These are phyloP conservation scores for Suillus weaverae DNA, from an alignment of 768 basidiomycete species.

Conservation along the genomic window DNA sequence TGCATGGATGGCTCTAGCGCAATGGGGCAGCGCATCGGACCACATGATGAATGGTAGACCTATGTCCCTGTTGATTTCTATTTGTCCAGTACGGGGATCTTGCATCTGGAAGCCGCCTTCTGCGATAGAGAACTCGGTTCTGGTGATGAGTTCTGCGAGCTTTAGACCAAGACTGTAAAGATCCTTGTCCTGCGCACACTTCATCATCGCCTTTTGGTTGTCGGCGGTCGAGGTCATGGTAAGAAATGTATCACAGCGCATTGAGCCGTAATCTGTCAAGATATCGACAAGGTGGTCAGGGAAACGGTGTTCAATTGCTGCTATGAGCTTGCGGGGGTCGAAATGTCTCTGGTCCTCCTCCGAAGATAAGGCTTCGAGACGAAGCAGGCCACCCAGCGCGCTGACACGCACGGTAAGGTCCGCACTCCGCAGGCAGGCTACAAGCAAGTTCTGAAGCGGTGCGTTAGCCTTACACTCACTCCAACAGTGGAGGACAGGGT, in stretches of 20 bases:
- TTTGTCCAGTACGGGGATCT: slow-evolving; percentile 41
- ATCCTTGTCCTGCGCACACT: slow-evolving; percentile 46
- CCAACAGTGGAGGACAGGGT: slow-evolving; percentile 44
- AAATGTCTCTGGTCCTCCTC: slow-evolving; percentile 46
- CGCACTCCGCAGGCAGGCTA: slow-evolving; percentile 54
- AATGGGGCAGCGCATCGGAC: slow-evolving; percentile 57
- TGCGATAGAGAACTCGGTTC: slow-evolving; percentile 60
- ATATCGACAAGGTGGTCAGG: slow-evolving; percentile 47
- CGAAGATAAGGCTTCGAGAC: slow-evolving; percentile 43
- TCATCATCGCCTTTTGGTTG: slow-evolving; percentile 56
- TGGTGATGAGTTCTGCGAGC: slow-evolving; percentile 49
- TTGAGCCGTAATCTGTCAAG: slow-evolving; percentile 48
- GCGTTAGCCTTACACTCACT: slow-evolving; percentile 45
- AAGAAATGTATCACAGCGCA: slow-evolving; percentile 47
- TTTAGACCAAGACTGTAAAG: slow-evolving; percentile 51
- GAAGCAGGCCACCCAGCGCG: slow-evolving; percentile 54
- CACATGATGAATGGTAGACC: slow-evolving; percentile 64
- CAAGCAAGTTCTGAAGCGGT: slow-evolving; percentile 48
- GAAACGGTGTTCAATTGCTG: slow-evolving; percentile 41
- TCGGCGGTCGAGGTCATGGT: slow-evolving; percentile 42
- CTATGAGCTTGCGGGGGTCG: slow-evolving; percentile 51
- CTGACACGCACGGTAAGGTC: slow-evolving; percentile 53
- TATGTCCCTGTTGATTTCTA: slow-evolving; percentile 38
- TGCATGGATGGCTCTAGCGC: slow-evolving; percentile 55
- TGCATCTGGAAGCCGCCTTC: slow-evolving; percentile 55